Evolutionary conservation across 208 protist species (phyloP).

Genomic region (Trypanosoma scelopori): DNA sequence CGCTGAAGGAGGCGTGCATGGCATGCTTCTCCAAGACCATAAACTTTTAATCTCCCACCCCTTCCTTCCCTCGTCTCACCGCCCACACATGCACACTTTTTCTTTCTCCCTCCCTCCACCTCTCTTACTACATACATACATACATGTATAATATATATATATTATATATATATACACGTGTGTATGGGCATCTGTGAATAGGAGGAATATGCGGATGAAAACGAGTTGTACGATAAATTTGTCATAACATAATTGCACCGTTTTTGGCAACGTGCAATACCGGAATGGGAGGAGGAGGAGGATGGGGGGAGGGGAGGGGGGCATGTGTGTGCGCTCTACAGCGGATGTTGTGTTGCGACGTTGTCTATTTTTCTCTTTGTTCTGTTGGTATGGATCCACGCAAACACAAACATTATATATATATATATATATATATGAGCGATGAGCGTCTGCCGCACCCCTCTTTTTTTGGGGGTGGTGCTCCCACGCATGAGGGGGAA

Average conservation of each 20-base stretch:
- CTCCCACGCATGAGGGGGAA: too few relatives aligned
- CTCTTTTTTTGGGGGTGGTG: too few relatives aligned
- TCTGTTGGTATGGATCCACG: too few relatives aligned
- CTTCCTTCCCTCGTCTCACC: conserved; percentile 3
- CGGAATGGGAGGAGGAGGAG: too few relatives aligned
- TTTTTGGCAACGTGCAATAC: too few relatives aligned
- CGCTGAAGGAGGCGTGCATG: conserved; percentile 99
- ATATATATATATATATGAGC: too few relatives aligned
- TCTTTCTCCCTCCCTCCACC: conserved; percentile 6
- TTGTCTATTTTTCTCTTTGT: too few relatives aligned
- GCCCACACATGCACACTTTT: too few relatives aligned
- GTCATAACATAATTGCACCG: background rate
- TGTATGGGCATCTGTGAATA: conserved; percentile 5
- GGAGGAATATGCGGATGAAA: too few relatives aligned
- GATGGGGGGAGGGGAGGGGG: too few relatives aligned
- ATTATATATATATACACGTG: conserved; percentile 10
- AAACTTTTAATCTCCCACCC: conserved; percentile 93
- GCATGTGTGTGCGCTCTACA: background rate
- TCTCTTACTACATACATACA: conserved; percentile 9
- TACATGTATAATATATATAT: conserved; percentile 18
- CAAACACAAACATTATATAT: too few relatives aligned
- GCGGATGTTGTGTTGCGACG: conserved; percentile 6
- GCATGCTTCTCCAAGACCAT: conserved; percentile 96
- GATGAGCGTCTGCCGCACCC: too few relatives aligned
- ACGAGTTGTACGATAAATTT: conserved; percentile 2